Evolutionary conservation across 2,329 filamentous ascomycete species (phyloP).

Genomic region (Sporothrix curviconia): DNA sequence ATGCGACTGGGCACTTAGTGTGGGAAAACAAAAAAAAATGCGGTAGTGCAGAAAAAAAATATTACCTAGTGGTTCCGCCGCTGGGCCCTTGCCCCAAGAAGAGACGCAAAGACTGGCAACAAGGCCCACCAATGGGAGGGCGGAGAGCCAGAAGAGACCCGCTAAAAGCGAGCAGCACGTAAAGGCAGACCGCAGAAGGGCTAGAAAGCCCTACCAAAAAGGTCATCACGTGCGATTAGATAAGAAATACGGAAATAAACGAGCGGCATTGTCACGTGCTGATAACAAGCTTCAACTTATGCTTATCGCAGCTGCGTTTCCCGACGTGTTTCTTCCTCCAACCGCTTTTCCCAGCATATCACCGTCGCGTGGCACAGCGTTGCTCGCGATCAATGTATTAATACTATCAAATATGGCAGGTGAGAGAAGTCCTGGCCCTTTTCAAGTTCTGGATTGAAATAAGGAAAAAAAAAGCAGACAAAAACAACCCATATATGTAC

Average conservation of each 20-base stretch:
- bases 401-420: not conserved
- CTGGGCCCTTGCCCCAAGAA: not conserved
- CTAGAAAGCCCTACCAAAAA: conserved; percentile 37
- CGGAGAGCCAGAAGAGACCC: not conserved
- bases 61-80: conserved; percentile 1
- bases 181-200: conserved; percentile 27
- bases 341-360: too few relatives aligned
- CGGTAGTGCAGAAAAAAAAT: conserved; percentile 14
- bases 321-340: too few relatives aligned
- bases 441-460: not conserved
- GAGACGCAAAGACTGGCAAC: not conserved
- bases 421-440: not conserved
- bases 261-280: not conserved
- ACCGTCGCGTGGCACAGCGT: too few relatives aligned
- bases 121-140: not conserved
- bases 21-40: conserved; percentile 14
- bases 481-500: not conserved
- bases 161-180: not conserved
- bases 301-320: not conserved
- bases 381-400: not conserved
- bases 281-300: not conserved
- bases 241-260: too few relatives aligned
- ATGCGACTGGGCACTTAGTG: conserved; percentile 8
- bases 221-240: conserved; percentile 5
- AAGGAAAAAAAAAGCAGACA: not conserved